Percentiles rank a stretch among this genome's conserved stretches.
phyloP scores from a whole-genome alignment of 768 basidiomycete genomes.

The Leccinum olivaceopallidum region DNA sequence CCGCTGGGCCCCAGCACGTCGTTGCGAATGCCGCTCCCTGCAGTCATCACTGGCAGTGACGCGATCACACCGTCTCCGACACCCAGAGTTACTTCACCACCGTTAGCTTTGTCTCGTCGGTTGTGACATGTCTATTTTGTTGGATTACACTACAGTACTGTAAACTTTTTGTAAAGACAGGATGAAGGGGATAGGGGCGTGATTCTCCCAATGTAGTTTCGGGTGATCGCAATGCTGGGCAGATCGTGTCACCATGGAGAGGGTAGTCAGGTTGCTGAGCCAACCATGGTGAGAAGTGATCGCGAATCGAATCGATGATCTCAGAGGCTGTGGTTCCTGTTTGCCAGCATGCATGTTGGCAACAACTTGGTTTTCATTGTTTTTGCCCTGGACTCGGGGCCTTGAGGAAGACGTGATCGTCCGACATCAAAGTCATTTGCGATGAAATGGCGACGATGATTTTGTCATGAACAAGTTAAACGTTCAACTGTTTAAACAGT shows the following conservation, averaged over 20 bases:
- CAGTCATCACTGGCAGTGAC: conserved; percentile 44
- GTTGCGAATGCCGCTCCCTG: conserved; percentile 37
- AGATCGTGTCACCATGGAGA: neutral
- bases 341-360: neutral
- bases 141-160: neutral
- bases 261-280: neutral
- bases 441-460: neutral
- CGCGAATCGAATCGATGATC: neutral
- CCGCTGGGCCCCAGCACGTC: conserved; percentile 40
- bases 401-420: neutral
- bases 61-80: conserved; percentile 48
- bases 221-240: neutral
- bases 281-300: neutral
- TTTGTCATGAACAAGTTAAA: neutral
- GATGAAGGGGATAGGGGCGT: neutral
- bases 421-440: neutral
- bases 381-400: neutral
- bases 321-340: neutral
- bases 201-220: neutral
- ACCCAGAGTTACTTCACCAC: conserved; percentile 23
- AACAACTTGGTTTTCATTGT: neutral
- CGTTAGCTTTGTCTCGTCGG: conserved; percentile 10
- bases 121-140: neutral
- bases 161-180: neutral
- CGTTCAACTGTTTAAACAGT: neutral